Evolutionary conservation across 1,284 basidiomycete species (phyloP), one percentile per base, ranked within the genome.

Genomic region (Ganoderma meredithae): DNA sequence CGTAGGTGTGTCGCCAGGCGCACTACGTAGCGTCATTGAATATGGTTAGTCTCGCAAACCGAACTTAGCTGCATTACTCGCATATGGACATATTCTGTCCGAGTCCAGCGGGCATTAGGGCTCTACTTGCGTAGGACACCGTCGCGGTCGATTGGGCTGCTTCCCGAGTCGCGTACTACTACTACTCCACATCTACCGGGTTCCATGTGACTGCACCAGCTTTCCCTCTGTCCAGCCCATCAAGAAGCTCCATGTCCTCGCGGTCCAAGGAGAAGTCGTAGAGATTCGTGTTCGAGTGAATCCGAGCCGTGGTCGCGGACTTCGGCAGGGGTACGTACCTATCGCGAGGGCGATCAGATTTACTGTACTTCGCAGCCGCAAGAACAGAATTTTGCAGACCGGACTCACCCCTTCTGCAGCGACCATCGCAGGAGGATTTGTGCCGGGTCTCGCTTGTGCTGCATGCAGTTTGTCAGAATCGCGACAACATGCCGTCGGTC

Each of bases 341-440:
- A 62, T 53, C 43, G 49, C 10, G 53, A 8, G 6, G 15, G 17
- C 36, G 8, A 27, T 62, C 31, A 49, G 22, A 19, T 19, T n/a
- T n/a, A n/a, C n/a, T n/a, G n/a, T 31, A 19, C 27, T 31, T 31
- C 2, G 15, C 33, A 15, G 39, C 25, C 59, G 6, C 31, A 1
- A 52, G 19, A 53, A 52, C 10, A 55, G 22, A 41, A 8, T 2
- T 2, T 15, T 22, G 17, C 22, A 22, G 19, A 39, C 6, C 68
- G 3, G n/a, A 65, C 71, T 49, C 40, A 77, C 85, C 74, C 73
- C 56, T 84, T 85, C 74, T 92, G 91, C 59, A 93, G 76, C 13
- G 87, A 88, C 90, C 90, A 93, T 13, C 91, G 82, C 47, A 93
- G 77, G 64, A 93, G 80, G 25, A 93, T 81, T 72, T 92, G 91